Evolutionary conservation across 2,329 filamentous ascomycete genomes (phyloP).

Genomic region (Amesomyces nigricolor): DNA sequence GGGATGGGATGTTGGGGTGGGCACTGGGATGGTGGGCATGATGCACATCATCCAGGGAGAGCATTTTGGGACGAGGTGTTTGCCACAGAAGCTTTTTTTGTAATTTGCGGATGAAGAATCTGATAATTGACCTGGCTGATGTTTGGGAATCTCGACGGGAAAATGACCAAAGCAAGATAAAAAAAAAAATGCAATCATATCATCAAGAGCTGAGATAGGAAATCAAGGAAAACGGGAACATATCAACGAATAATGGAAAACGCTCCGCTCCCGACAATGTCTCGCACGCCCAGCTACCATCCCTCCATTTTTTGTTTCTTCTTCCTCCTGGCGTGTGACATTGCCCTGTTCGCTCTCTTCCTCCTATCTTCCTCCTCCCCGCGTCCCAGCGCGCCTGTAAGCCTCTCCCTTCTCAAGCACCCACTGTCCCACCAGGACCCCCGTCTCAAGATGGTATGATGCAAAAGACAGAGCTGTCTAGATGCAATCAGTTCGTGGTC

Average conservation of each 20-base stretch:
- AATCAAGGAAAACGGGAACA: not conserved
- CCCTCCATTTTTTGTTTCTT: not conserved
- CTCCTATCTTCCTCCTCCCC: not conserved
- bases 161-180: not conserved
- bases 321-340: not conserved
- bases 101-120: too few species aligned
- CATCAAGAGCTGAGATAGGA: not conserved
- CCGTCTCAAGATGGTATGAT: not conserved
- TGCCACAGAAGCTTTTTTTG: too few species aligned
- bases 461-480: not conserved
- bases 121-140: not conserved
- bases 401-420: not conserved
- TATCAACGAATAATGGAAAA: not conserved
- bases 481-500: slow-evolving; percentile 9
- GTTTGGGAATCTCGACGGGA: not conserved
- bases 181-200: not conserved
- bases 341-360: too few species aligned
- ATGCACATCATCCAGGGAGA: too few species aligned
- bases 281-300: not conserved
- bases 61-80: too few species aligned
- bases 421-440: not conserved
- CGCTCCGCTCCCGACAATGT: not conserved
- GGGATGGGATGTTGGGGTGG: too few species aligned
- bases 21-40: too few species aligned
- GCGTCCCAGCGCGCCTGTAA: not conserved